These are phyloP conservation scores for Rhizopus arrhizus DNA, from an alignment of 371 early-diverging fungal genomes.

Conservation along the genomic window DNA sequence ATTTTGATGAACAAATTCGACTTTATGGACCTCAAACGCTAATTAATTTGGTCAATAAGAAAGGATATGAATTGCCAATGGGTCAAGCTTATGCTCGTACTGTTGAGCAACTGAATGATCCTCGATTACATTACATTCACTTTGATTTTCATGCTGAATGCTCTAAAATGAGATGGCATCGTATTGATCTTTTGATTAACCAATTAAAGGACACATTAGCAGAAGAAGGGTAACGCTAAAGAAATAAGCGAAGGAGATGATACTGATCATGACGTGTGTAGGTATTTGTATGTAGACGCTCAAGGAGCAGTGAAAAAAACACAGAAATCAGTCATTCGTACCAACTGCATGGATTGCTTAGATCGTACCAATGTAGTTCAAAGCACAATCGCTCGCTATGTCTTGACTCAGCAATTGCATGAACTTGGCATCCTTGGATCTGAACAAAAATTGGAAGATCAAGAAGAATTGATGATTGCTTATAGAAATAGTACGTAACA, in stretches of 20 bases:
- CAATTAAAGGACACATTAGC: slow-evolving; percentile 66
- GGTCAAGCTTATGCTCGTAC: slow-evolving; percentile 79
- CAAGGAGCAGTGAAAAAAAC: slow-evolving; percentile 32
- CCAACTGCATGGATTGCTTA: slow-evolving; percentile 99
- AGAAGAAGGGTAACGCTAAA: slow-evolving; percentile 60
- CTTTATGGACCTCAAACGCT: slow-evolving; percentile 82
- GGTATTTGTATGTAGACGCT: slow-evolving; percentile 23
- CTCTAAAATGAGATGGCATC: slow-evolving; percentile 85
- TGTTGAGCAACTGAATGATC: slow-evolving; percentile 63
- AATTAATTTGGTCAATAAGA: slow-evolving; percentile 90
- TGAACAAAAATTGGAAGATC: slow-evolving; percentile 63
- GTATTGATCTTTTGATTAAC: slow-evolving; percentile 77
- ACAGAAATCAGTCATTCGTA: slow-evolving; percentile 89
- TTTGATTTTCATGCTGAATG: slow-evolving; percentile 98
- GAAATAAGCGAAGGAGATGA: slow-evolving; percentile 37
- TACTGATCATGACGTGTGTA: slow-evolving; percentile 31
- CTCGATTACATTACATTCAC: slow-evolving; percentile 74
- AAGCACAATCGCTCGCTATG: slow-evolving; percentile 78
- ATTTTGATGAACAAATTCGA: slow-evolving; percentile 70
- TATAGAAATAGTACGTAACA: slow-evolving; percentile 48
- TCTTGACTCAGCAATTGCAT: slow-evolving; percentile 69
- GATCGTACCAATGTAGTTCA: slow-evolving; percentile 99
- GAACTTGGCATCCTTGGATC: slow-evolving; percentile 61
- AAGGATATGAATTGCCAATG: slow-evolving; percentile 85
- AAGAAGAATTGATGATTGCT: slow-evolving; percentile 39